A percentile compares a stretch with the other conserved stretches of the same genome.
phyloP scores from a whole-genome alignment of 2,329 filamentous ascomycete genomes.

The Paramyrothecium roridum region DNA sequence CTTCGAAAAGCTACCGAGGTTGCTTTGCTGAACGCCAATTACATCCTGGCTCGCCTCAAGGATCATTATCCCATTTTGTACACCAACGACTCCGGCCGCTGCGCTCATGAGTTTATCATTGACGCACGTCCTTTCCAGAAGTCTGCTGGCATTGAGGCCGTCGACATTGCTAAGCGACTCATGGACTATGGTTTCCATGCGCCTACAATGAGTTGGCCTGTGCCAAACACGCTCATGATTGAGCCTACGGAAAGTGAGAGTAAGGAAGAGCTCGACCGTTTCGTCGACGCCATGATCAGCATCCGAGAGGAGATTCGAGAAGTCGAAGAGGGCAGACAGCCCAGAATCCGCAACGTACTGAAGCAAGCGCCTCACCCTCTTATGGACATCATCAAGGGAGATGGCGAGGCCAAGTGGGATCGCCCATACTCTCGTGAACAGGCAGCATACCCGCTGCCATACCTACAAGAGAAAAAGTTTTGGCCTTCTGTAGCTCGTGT shows the following conservation, averaged over 20 bases:
- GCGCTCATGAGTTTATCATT: constrained; percentile 96
- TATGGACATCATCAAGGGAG: constrained; percentile 68
- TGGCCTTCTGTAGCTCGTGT: constrained; percentile 87
- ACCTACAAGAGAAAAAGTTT: constrained; percentile 92
- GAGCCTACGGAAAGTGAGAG: constrained; percentile 94
- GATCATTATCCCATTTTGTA: constrained; percentile 90
- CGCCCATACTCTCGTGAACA: constrained; percentile 77
- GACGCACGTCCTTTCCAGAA: constrained; percentile 84
- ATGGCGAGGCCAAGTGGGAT: constrained; percentile 63
- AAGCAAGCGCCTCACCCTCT: constrained; percentile 88
- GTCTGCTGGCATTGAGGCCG: constrained; percentile 78
- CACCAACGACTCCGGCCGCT: constrained; percentile 82
- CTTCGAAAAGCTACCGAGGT: constrained; percentile 88
- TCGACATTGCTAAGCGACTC: constrained; percentile 93
- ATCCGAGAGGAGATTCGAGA: constrained; percentile 84
- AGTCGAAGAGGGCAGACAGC: constrained; percentile 75
- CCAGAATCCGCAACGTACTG: constrained; percentile 75
- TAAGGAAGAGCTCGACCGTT: constrained; percentile 89
- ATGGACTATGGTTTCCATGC: constrained; percentile 98
- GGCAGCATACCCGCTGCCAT: constrained; percentile 83
- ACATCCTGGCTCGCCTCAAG: constrained; percentile 84
- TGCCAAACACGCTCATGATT: constrained; percentile 95
- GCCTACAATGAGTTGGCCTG: constrained; percentile 95
- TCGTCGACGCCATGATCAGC: constrained; percentile 83
- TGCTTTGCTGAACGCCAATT: constrained; percentile 95